A percentile compares a stretch with the other conserved stretches of the same genome.
These are phyloP conservation scores for Rutstroemia sp. DNA, from an alignment of 2,329 filamentous ascomycete genomes.

Conservation along the genomic window DNA sequence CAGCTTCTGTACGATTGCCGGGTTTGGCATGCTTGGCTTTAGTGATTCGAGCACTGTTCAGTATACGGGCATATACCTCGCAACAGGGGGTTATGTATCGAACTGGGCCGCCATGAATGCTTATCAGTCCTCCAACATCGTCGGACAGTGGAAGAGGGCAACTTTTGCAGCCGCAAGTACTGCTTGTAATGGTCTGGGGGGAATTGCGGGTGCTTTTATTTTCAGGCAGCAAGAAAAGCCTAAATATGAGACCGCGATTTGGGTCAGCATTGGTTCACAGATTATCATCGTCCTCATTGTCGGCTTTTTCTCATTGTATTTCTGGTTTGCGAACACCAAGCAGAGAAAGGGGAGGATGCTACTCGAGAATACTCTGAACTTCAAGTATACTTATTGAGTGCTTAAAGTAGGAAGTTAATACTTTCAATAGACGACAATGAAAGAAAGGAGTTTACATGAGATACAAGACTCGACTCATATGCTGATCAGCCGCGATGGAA, in stretches of 20 bases:
- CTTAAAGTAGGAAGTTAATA: not conserved
- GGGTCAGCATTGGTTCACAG: slow-evolving; percentile 59
- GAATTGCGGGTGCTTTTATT: slow-evolving; percentile 67
- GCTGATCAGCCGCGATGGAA: not conserved
- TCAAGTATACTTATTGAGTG: slow-evolving; percentile 27
- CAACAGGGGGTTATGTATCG: slow-evolving; percentile 66
- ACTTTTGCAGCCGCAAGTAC: slow-evolving; percentile 72
- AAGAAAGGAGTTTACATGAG: not conserved
- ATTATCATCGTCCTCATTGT: slow-evolving; percentile 50
- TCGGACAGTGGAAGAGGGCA: slow-evolving; percentile 83
- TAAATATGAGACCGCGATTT: slow-evolving; percentile 56
- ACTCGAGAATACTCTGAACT: slow-evolving; percentile 36
- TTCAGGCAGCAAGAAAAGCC: slow-evolving; percentile 55
- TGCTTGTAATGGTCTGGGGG: slow-evolving; percentile 70
- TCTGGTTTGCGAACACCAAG: slow-evolving; percentile 42
- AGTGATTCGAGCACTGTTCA: slow-evolving; percentile 21
- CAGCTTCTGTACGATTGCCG: slow-evolving; percentile 23
- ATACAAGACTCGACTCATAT: not conserved
- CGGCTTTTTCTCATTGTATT: slow-evolving; percentile 43
- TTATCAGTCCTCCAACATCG: slow-evolving; percentile 83
- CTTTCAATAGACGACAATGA: not conserved
- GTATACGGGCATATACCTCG: slow-evolving; percentile 33
- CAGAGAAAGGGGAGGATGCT: slow-evolving; percentile 40
- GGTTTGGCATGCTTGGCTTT: slow-evolving; percentile 28
- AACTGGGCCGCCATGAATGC: slow-evolving; percentile 74